Base-by-base conservation (phyloP, 345 rosid species). In the Salix purpurea region DNA sequence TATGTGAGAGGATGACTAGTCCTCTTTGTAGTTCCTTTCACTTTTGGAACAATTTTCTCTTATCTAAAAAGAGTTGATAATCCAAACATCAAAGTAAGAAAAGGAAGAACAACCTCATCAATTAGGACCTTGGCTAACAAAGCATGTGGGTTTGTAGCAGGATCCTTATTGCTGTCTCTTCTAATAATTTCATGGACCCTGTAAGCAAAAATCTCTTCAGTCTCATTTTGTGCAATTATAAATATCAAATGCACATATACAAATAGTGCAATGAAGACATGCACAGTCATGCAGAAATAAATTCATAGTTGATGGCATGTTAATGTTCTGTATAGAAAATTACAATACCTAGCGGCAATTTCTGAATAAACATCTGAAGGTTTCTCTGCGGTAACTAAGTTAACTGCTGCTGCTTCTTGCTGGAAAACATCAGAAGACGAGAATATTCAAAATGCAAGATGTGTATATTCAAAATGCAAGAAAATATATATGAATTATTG, bases 321-420 rank as follows among this genome's bases (percentile, higher is more conserved):
- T 32, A 64, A 32, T 4, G 48, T 76, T 36, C 36, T 10, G 71
- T 30, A 21, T 67, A 78, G 74, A 12, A 52, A 58, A 58, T 58
- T 56, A 69, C 28, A 64, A 70, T 92, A 96, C 99, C 99, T 96
- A 82, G 69, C 74, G 70, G 99, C 93, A 81, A 96, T 96, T 87
- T 90, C 99, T 46, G 98, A 86, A 82, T 96, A 96, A 79, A 96
- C 96, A 86, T 96, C 99, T 72, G 98, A 94, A 71, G 97, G 98
- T 83, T 91, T 89, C 54, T 93, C 94, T 74, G 88, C 86, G 30
- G 89, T 88, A 30, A 93, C 89, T 83, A 96, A 86, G 86, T 96
- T 96, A 85, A 93, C 99, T 73, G 99, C 98, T 52, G 93, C 95
- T 75, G 98, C 99, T 90, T 91, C 98, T 72, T 87, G 85, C 99